phyloP scores from a whole-genome alignment of 2,329 filamentous ascomycete genomes.

The Sordariomycetes sp. region DNA sequence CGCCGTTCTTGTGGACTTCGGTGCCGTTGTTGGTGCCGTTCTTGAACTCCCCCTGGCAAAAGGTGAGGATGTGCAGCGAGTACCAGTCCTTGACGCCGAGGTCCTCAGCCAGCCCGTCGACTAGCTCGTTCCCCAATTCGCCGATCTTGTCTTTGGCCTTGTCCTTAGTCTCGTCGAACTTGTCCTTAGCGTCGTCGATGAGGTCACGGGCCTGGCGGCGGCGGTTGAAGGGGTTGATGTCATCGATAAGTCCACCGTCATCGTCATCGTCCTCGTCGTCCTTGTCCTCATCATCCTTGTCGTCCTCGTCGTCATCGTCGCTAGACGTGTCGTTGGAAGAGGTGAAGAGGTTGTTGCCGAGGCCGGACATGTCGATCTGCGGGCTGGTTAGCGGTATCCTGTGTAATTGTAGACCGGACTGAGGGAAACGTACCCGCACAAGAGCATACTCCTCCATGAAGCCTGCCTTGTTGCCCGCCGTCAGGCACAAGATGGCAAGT shows the following conservation, averaged over 20 bases:
- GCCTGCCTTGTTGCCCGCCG: slow-evolving; percentile 26
- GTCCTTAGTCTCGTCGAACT: slow-evolving; percentile 4
- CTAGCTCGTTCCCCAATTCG: slow-evolving; percentile 25
- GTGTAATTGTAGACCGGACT: background rate
- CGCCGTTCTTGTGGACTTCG: slow-evolving; percentile 31
- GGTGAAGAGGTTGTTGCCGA: slow-evolving; percentile 21
- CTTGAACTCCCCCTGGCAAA: slow-evolving; percentile 33
- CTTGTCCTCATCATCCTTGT: slow-evolving; percentile 12
- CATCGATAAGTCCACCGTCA: slow-evolving; percentile 1
- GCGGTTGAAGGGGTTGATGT: slow-evolving; percentile 5
- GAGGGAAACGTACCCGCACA: slow-evolving; percentile 19
- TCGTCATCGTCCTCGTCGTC: slow-evolving; percentile 8
- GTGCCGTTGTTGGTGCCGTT: slow-evolving; percentile 26
- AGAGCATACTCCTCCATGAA: slow-evolving; percentile 33
- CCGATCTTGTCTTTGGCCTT: slow-evolving; percentile 18
- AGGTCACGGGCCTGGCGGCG: slow-evolving; percentile 18
- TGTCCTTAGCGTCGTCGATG: slow-evolving; percentile 6
- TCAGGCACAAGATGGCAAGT: slow-evolving; percentile 25
- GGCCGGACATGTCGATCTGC: slow-evolving; percentile 26
- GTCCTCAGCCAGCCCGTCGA: slow-evolving; percentile 27
- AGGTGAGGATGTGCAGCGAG: slow-evolving; percentile 35
- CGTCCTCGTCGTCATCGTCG: slow-evolving; percentile 11
- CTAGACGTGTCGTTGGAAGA: slow-evolving; percentile 4
- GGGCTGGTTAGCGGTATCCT: background rate
- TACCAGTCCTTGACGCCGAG: slow-evolving; percentile 40